phyloP scores from a whole-genome alignment of 164 flowering plant genomes.

The Kalanchoe fedtschenkoi region DNA sequence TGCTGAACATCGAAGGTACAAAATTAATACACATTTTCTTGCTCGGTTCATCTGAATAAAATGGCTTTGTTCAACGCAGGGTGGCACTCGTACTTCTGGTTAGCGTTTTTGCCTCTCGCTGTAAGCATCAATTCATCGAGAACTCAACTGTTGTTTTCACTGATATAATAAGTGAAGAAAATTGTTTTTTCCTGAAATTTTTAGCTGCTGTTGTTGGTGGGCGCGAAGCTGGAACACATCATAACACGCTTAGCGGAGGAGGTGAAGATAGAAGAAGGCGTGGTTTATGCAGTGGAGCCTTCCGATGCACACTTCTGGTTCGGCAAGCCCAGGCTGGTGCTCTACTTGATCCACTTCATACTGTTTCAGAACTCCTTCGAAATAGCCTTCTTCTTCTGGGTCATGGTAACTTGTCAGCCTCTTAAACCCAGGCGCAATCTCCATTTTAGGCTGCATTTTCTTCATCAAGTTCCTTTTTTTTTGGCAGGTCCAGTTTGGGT shows the following conservation, averaged over 20 bases:
- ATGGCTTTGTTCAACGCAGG: constrained; percentile 39
- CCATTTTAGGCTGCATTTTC: neutral
- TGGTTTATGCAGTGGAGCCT: no score
- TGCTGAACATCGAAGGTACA: constrained; percentile 66
- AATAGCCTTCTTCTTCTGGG: constrained; percentile 87
- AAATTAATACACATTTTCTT: neutral
- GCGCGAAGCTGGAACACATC: constrained; percentile 75
- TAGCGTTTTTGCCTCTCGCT: constrained; percentile 64
- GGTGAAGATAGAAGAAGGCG: constrained; percentile 13
- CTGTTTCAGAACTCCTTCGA: constrained; percentile 77
- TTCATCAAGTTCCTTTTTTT: neutral
- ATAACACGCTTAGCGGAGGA: constrained; percentile 53
- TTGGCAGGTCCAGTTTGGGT: constrained; percentile 33
- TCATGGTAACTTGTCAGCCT: constrained; percentile 35
- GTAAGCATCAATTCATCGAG: constrained; percentile 30
- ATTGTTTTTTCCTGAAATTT: constrained; percentile 4
- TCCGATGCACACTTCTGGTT: constrained; percentile 97
- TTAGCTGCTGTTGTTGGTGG: constrained; percentile 77
- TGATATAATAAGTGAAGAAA: neutral
- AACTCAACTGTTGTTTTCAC: neutral
- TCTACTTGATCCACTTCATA: constrained; percentile 64
- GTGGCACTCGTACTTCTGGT: constrained; percentile 89
- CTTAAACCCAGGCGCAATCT: neutral
- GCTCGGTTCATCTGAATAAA: neutral
- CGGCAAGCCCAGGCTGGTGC: constrained; percentile 45